Base-by-base conservation (phyloP, 2,329 filamentous ascomycete species). In the Exophiala xenobiotica region DNA sequence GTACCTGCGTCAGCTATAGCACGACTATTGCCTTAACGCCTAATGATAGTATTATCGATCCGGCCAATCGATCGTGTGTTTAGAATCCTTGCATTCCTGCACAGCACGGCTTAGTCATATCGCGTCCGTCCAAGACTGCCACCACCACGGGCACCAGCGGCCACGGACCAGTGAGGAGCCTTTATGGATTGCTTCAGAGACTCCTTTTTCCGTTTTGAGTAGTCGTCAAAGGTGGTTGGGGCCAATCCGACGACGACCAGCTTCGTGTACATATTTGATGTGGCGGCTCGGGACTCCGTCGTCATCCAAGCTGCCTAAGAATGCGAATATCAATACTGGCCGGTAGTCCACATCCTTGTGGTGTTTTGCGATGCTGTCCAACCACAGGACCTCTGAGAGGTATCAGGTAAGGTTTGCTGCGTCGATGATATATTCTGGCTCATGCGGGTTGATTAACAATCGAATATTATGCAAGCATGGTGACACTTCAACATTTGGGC, bases 381-480 rank as follows among this genome's bases (percentile, higher is more conserved):
- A n/a, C n/a, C n/a, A n/a, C n/a, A n/a, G n/a, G n/a, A n/a, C n/a
- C n/a, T n/a, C n/a, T n/a, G n/a, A n/a, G n/a, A n/a, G n/a, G n/a
- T n/a, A n/a, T n/a, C n/a, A n/a, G n/a, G n/a, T n/a, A n/a, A n/a
- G n/a, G n/a, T n/a, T n/a, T n/a, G n/a, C n/a, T n/a, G n/a, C n/a
- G n/a, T n/a, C n/a, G n/a, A n/a, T n/a, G n/a, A n/a, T n/a, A n/a
- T 39, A 18, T 18, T 39, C 9, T 16, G 14, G 4, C 9, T 18
- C 35, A 20, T 33, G 46, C 46, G 27, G 19, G 37, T 41, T 49
- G 46, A 49, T 49, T 49, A 49, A 14, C 38, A 49, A 49, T 19
- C 18, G 1, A 20, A 42, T 37, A 41, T 42, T 33, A 42, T 35
- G 16, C 23, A 45, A 14, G 26, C 22, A 27, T 20, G 8, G 26